These are phyloP conservation scores for Mucor saturninus DNA, from an alignment of 371 early-diverging fungal species.

Conservation along the genomic window DNA sequence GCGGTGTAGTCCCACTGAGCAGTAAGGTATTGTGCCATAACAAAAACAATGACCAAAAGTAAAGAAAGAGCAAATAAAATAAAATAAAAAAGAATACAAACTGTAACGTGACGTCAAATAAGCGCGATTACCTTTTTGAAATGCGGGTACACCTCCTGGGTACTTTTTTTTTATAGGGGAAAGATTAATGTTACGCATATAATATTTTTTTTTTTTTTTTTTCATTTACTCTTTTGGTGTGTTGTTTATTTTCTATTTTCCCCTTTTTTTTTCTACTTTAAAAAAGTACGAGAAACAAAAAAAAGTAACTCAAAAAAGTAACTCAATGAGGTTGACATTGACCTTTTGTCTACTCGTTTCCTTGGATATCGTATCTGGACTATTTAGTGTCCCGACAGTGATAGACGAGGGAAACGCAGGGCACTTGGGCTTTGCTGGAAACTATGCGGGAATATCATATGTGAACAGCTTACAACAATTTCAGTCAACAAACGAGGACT, in stretches of 20 bases:
- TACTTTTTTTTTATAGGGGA: not conserved
- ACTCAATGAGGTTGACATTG: constrained; percentile 12
- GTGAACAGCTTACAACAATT: constrained; percentile 27
- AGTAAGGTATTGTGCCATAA: constrained; percentile 48
- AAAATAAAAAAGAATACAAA: not conserved
- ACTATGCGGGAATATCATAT: constrained; percentile 46
- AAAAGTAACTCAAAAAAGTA: not conserved
- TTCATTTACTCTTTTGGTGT: constrained; percentile 2
- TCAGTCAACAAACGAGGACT: constrained; percentile 13
- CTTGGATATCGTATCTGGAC: not conserved
- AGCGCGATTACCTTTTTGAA: not conserved
- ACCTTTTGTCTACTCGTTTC: not conserved
- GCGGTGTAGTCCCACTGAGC: constrained; percentile 56
- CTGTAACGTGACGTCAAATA: constrained; percentile 6
- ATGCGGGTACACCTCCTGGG: constrained; percentile 1
- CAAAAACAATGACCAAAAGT: not conserved
- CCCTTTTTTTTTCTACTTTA: not conserved
- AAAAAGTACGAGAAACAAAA: not conserved
- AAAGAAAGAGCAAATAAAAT: not conserved
- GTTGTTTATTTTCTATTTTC: constrained; percentile 1
- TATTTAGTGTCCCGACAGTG: constrained; percentile 1
- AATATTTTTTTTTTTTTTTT: constrained; percentile 7
- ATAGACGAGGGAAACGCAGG: constrained; percentile 24
- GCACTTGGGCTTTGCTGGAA: constrained; percentile 43
- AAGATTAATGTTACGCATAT: constrained; percentile 12